These are phyloP conservation scores for Fraxinus dipetala DNA, from an alignment of 305 asterid species.

Conservation along the genomic window DNA sequence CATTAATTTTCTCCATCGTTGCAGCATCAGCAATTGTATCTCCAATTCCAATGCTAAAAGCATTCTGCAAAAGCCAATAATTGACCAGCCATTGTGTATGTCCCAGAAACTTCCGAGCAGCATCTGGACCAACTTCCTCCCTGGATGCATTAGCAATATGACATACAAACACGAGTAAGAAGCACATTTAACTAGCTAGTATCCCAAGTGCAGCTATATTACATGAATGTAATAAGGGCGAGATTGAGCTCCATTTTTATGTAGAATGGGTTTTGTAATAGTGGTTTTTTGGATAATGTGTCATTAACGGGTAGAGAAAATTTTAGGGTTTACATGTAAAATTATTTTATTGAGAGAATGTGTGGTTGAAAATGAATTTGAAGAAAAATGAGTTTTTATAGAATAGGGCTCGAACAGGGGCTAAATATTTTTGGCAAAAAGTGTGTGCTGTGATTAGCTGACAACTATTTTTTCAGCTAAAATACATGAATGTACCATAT, in stretches of 20 bases:
- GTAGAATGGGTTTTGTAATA: neutral
- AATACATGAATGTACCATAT: neutral
- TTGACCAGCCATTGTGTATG: conserved; percentile 99
- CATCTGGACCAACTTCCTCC: conserved; percentile 99
- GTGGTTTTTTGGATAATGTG: neutral
- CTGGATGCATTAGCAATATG: conserved; percentile 36
- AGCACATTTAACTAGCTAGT: neutral
- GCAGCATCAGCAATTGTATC: conserved; percentile 97
- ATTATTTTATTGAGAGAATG: neutral
- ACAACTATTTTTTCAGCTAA: neutral
- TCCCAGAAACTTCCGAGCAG: conserved; percentile 99
- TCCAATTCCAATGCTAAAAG: conserved; percentile 96
- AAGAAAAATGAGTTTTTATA: too few relatives aligned
- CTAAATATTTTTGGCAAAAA: neutral
- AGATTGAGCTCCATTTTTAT: neutral
- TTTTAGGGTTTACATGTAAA: neutral
- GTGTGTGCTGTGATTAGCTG: neutral
- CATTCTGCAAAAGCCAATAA: conserved; percentile 96
- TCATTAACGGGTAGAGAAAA: neutral
- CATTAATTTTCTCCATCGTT: conserved; percentile 84
- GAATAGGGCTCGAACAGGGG: neutral
- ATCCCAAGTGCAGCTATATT: neutral
- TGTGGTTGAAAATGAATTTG: neutral
- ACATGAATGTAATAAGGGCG: neutral
- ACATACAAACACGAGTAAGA: neutral